Base-by-base conservation (phyloP, 1,139 yeast species). In the Hansenula anomala region DNA sequence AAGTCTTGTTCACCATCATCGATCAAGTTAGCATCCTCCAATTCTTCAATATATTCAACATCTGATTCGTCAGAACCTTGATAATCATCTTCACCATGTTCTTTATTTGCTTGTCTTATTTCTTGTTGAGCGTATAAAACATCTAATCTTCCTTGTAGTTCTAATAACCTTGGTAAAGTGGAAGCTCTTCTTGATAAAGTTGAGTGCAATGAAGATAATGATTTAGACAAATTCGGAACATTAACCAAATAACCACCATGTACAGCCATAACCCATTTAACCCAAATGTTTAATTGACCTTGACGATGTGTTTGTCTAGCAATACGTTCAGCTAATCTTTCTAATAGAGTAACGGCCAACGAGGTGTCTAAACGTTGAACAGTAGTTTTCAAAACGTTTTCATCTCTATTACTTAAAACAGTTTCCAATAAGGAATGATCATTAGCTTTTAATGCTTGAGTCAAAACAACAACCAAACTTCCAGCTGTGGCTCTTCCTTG, bases 211-310 rank as follows among this genome's bases (percentile, higher is more conserved):
- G 87, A 76, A 4, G 95, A 78, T 43, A 94, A 67, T 32, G 86
- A 79, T 36, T 73, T 67, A 46, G 77, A 69, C 46, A 85, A 69
- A 48, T 84, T 80, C 33, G 95, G 90, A 40, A 85, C 67, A 15
- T 84, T 73, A 22, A 84, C 64, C 37, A 74, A 48, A 46, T 79
- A 80, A 2, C 95, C 92, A 30, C 98, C 98, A 59, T 94, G 98
- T 29, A 85, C 78, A 34, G 92, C 81, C 54, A 94, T 69, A 36
- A 89, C 81, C 94, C 97, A 90, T 59, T 90, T 87, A 48, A 90
- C 80, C 99, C 99, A 92, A 36, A 78, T 72, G 47, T 84, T 82
- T 47, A 92, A 69, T 44, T 80, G 82, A 29, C 83, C 86, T 47
- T 89, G 89, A 38, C 70, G 56, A 42, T 71, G 64, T 6, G 80